These are phyloP conservation scores for Solanum gandarillasii DNA, from an alignment of 257 asterid genomes.

Conservation along the genomic window DNA sequence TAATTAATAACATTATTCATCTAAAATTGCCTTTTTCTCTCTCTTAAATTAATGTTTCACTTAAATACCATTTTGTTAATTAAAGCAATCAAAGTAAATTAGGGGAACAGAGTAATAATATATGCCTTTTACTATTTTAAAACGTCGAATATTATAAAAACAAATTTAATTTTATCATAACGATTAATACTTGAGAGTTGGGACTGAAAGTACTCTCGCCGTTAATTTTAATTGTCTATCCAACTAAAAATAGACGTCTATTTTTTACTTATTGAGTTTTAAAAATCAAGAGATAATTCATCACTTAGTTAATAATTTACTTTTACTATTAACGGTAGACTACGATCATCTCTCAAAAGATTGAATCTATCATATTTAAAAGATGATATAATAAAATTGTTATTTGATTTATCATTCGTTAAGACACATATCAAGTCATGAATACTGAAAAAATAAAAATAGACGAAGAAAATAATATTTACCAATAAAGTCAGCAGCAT, in stretches of 20 bases:
- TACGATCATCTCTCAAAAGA: not conserved
- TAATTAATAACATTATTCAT: not conserved
- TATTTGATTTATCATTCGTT: no score
- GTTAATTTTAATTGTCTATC: no score
- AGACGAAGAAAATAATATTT: not conserved
- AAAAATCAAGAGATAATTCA: no score
- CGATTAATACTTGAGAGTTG: not conserved
- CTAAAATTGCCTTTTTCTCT: not conserved
- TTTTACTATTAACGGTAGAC: fast-evolving
- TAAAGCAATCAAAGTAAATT: not conserved
- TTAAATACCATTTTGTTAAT: not conserved
- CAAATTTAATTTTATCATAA: not conserved
- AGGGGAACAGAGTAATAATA: not conserved
- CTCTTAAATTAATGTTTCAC: not conserved
- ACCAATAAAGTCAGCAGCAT: not conserved
- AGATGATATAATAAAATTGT: not conserved
- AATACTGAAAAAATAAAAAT: no score
- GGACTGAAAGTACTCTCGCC: fast-evolving
- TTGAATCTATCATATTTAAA: no score
- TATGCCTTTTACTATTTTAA: no score
- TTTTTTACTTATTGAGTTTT: no score
- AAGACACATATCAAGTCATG: fast-evolving
- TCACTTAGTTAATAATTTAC: not conserved
- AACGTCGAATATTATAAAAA: no score
- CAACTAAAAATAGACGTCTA: no score